Percentiles rank a stretch among this genome's conserved stretches.
Conservation (phyloP, 2,329 filamentous ascomycete genomes). For the Trichoderma semiorbis region DNA sequence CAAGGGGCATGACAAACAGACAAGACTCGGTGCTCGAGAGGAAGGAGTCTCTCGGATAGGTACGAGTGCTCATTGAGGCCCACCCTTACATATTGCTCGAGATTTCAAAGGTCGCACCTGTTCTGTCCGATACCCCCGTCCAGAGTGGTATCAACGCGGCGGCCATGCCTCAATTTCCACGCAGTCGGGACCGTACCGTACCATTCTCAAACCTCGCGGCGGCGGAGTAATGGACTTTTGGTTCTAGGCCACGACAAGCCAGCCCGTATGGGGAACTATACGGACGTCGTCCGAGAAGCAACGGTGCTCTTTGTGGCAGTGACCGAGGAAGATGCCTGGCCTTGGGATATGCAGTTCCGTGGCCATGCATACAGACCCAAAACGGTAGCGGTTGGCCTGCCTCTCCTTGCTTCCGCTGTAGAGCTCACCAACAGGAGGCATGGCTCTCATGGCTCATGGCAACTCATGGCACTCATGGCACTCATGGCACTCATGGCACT, state of each 20-base stretch:
- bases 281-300: conserved; percentile 2
- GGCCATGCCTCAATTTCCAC: conserved; percentile 14
- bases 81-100: not conserved
- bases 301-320: not conserved
- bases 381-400: not conserved
- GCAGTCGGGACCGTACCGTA: conserved; percentile 7
- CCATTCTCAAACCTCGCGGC: conserved; percentile 1
- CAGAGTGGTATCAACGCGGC: not conserved
- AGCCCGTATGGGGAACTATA: not conserved
- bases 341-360: not conserved
- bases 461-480: not conserved
- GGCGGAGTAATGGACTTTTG: conserved; percentile 7
- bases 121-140: not conserved
- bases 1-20: not conserved
- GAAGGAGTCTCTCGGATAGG: not conserved
- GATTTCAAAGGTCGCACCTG: not conserved
- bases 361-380: not conserved
- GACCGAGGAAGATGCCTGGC: not conserved
- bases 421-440: not conserved
- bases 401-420: not conserved
- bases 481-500: not conserved
- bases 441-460: not conserved
- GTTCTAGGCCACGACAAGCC: not conserved
- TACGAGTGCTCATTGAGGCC: not conserved
- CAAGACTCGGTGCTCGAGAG: not conserved